Base-by-base conservation (phyloP, 78 protist species). In the Isochrysis galbana region DNA sequence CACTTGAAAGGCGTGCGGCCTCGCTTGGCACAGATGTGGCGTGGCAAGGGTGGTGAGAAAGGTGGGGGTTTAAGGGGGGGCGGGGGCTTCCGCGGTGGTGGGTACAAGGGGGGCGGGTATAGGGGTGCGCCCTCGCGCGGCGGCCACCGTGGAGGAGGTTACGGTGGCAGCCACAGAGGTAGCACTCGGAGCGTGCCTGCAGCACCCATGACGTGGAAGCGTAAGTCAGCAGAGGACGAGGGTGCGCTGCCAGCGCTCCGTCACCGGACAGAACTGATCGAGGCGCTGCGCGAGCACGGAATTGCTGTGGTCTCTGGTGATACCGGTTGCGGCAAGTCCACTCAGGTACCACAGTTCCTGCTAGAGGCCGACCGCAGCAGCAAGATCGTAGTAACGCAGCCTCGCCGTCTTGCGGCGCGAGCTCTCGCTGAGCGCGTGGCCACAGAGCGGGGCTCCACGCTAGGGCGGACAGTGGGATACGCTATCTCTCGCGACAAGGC, bases 361-460 rank as follows among this genome's bases (percentile, higher is more conserved):
- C n/a, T 61, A 7, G 74, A 61, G 74, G 74, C 19, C 36, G 90
- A 26, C 0, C 72, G 41, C 1, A 51, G 34, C 25, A 5, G 0
- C 29, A 80, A 80, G 70, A 94, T 97, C 78, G 77, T 98, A 26
- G 84, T 94, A 84, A 96, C 99, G 36, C 99, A 98, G 94, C 99
- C 99, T 21, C 92, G 99, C 41, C 88, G 99, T 36, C 89, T 98
- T 21, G 93, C 98, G 11, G 98, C 98, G 0, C 84, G 95, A 36
- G 77, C 96, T 42, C 95, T 98, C 0, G 97, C 99, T 2, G 93
- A 91, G 90, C 91, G 98, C 22, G 98, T 98, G 17, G 95, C 98
- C 21, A 51, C 36, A 19, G 98, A 98, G 94, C 91, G 98, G 83
- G 87, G 90, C 67, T 93, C 90, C 48, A 22, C 41, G 29, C 29